These are phyloP conservation scores for Litsea cubeba DNA, from an alignment of 164 flowering plant species.

Conservation along the genomic window DNA sequence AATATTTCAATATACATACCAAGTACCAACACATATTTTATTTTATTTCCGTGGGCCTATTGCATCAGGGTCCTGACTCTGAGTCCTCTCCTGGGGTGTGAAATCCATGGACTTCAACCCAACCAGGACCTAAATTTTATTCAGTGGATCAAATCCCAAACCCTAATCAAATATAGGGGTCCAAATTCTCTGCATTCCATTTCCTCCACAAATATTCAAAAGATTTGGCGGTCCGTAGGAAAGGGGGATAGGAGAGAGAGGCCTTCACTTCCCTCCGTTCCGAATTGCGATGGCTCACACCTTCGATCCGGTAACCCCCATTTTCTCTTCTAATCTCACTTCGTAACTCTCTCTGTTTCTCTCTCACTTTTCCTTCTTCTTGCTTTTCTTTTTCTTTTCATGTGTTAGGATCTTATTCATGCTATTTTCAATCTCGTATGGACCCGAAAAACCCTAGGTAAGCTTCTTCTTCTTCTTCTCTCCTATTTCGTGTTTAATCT, in stretches of 20 bases:
- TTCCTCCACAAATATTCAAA: too few relatives aligned
- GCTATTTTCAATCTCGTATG: constrained; percentile 73
- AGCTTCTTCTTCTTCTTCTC: neutral
- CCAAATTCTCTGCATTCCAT: too few relatives aligned
- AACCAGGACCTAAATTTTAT: too few relatives aligned
- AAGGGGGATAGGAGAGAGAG: neutral
- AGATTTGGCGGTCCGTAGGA: neutral
- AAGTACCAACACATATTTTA: too few relatives aligned
- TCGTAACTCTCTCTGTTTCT: neutral
- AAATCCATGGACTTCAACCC: too few relatives aligned
- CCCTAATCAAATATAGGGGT: too few relatives aligned
- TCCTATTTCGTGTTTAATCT: neutral
- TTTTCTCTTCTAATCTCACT: neutral
- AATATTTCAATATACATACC: too few relatives aligned
- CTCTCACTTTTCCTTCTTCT: neutral
- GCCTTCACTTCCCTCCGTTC: neutral
- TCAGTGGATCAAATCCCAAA: too few relatives aligned
- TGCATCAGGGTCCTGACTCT: too few relatives aligned
- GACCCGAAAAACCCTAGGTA: constrained; percentile 53
- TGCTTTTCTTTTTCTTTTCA: too few relatives aligned
- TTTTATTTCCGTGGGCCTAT: too few relatives aligned
- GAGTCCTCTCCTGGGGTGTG: too few relatives aligned
- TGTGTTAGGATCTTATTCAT: constrained; percentile 51
- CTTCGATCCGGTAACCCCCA: constrained; percentile 40
- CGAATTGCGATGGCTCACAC: constrained; percentile 2